Base-by-base conservation (phyloP, 371 early-diverging fungal genomes). In the Mortierella sp. region DNA sequence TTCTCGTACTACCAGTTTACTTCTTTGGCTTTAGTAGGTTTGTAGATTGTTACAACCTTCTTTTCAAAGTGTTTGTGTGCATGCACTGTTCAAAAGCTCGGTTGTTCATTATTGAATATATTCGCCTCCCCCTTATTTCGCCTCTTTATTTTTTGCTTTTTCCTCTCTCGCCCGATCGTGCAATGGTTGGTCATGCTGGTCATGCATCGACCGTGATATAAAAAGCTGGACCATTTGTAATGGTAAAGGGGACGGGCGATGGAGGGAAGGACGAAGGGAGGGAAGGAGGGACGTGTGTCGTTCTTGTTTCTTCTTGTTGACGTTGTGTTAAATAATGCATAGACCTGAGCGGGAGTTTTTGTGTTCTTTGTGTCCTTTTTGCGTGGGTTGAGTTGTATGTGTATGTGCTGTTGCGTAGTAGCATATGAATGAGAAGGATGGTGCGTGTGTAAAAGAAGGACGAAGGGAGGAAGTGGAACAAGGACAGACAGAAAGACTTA, bases 401-500 rank as follows among this genome's bases (percentile, higher is more conserved):
- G 3, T 13, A 11, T 14, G 52, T 52, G 26, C 16, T 19, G 47
- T 22, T 11, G 11, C 22, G 19, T 11, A 22, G 34, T 31, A 58
- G 34, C 19, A 16, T 19, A 31, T 34, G 19, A 29, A 29, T 34
- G 4, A 58, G 19, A 22, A 19, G 13, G 31, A 58, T 34, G 31
- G 58, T 31, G 16, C 58, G 58, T 58, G 58, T 29, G 44, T 39
- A 55, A 61, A 63, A 26, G 31, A 45, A 52, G n/a, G 64, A 22
- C 10, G 41, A 34, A 24, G 22, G 37, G n/a, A n/a, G n/a, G n/a
- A n/a, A n/a, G n/a, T n/a, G n/a, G n/a, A n/a, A n/a, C n/a, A n/a
- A n/a, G n/a, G n/a, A n/a, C n/a, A 41, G n/a, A 44, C 34, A 64
- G 68, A 47, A 45, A 64, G 48, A 81, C 82, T 74, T 82, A 82